A percentile compares a stretch with the other conserved stretches of the same genome.
Conservation (phyloP, 1,284 basidiomycete species). For the Cronartium quercuum region DNA sequence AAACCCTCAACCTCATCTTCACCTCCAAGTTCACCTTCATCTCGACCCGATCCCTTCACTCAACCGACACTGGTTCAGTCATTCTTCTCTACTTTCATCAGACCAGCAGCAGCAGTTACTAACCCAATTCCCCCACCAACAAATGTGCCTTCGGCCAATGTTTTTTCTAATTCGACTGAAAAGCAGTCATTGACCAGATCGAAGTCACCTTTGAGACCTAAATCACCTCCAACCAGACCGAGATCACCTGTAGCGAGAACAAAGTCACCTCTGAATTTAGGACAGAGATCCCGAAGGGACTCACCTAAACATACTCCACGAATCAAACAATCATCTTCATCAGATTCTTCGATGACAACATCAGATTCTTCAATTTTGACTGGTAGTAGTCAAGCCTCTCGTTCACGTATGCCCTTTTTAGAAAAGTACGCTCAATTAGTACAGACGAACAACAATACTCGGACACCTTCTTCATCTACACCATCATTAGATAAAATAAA, state of each 20-base stretch:
- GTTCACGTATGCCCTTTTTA: conserved; percentile 23
- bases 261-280: too few relatives aligned
- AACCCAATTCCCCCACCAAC: not conserved
- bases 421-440: conserved; percentile 24
- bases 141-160: not conserved
- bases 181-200: too few relatives aligned
- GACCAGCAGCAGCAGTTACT: not conserved
- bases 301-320: not conserved
- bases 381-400: not conserved
- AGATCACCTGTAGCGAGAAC: too few relatives aligned
- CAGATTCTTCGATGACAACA: not conserved
- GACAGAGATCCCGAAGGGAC: too few relatives aligned
- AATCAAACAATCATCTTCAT: not conserved
- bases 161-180: too few relatives aligned
- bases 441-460: not conserved
- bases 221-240: not conserved
- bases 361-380: not conserved
- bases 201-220: not conserved
- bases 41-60: not conserved
- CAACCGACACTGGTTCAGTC: not conserved
- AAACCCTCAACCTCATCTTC: not conserved
- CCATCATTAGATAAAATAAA: not conserved
- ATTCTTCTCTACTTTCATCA: not conserved
- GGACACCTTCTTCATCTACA: not conserved
- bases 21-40: not conserved